Evolutionary conservation across 805 yeast species (phyloP), one percentile per base, ranked within the genome.

Genomic region (Metschnikowia vanudenii): DNA sequence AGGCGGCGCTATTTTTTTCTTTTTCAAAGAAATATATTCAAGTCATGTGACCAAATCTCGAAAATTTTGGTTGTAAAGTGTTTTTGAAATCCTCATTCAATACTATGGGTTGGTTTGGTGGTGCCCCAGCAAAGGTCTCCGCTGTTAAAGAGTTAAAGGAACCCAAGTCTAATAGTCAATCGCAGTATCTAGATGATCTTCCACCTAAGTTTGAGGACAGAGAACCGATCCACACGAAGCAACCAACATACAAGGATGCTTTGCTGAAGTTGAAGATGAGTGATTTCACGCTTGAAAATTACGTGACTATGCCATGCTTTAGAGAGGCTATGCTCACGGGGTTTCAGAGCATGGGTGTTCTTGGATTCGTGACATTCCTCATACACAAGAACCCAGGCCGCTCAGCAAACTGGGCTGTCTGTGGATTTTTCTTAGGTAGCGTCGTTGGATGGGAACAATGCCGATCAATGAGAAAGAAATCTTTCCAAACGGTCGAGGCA

Each of bases 361-460:
- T 84, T 32, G 85, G 88, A 0, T 68, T 82, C 0, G 82, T 84
- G 24, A 82, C 86, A 31, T 82, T 85, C 46, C 60, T 84, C 29
- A 80, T 82, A 43, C 88, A 82, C 57, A 83, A 83, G 57, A 79
- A 80, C 41, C 75, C 84, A 0, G 62, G 69, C 9, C 76, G 76
- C 50, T 82, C 95, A 1, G 72, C 80, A 13, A 88, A 91, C 60
- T 91, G 97, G 96, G 84, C 84, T 9, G 73, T 87, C 41, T 85
- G 86, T 32, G 96, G 94, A 3, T 79, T 89, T 53, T 65, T 87
- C 46, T 62, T 89, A 17, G 97, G 97, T 0, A 81, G 88, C 37
- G 75, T 87, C 0, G 82, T 87, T 22, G 88, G 96, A 1, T 91
- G 96, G 96, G 97, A 91, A 62, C 96, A 89, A 65, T 91, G 98